phyloP scores from a whole-genome alignment of 2,329 filamentous ascomycete genomes.

The Myriosclerotinia curreyana region DNA sequence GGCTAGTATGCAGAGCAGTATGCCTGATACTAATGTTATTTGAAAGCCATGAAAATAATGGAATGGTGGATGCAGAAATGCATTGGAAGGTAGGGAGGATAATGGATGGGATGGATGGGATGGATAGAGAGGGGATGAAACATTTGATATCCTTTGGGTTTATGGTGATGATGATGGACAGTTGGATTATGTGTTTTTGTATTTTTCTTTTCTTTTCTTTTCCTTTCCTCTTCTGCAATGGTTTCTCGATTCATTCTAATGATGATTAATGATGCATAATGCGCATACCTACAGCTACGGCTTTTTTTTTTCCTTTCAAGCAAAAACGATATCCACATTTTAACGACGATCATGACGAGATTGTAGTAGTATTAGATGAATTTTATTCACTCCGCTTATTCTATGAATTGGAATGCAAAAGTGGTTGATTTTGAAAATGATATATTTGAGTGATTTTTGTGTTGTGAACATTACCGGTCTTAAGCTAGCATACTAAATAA shows the following conservation, averaged over 20 bases:
- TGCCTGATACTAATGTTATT: constrained; percentile 35
- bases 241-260: constrained; percentile 9
- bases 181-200: constrained; percentile 13
- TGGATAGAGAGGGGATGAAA: not conserved
- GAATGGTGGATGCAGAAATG: constrained; percentile 5
- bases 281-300: not conserved
- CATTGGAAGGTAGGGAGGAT: not conserved
- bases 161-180: constrained; percentile 1
- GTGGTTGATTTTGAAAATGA: not conserved
- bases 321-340: constrained; percentile 19
- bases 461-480: too few relatives aligned
- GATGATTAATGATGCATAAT: constrained; percentile 16
- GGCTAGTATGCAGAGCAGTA: constrained; percentile 38
- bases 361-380: constrained; percentile 16
- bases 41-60: constrained; percentile 23
- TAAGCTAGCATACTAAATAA: too few relatives aligned
- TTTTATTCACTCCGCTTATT: constrained; percentile 10
- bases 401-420: constrained; percentile 11
- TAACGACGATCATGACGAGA: constrained; percentile 18
- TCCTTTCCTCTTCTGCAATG: not conserved
- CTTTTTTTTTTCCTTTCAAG: not conserved
- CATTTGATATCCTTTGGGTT: constrained; percentile 15
- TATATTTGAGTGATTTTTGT: not conserved
- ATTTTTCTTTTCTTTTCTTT: not conserved
- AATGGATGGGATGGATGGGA: not conserved